Evolutionary conservation across 2,329 filamentous ascomycete species (phyloP).

Genomic region (Fusarium veterinarium): DNA sequence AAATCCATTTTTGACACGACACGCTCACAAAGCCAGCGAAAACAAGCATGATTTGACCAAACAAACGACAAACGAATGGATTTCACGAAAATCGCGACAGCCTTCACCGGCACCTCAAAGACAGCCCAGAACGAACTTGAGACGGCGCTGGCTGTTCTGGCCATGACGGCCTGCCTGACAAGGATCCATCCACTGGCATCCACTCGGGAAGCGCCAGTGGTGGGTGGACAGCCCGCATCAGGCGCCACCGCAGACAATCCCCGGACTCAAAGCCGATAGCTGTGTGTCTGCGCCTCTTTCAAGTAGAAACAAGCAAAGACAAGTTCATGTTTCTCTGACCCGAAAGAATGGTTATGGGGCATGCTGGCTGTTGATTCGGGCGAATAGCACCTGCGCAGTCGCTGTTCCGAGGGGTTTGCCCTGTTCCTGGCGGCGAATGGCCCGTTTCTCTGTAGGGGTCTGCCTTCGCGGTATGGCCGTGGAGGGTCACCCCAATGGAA

Average conservation of each 20-base stretch:
- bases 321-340: constrained; percentile 23
- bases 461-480: constrained; percentile 26
- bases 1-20: constrained; percentile 4
- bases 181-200: constrained; percentile 44
- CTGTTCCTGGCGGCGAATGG: constrained; percentile 31
- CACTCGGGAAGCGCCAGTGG: constrained; percentile 47
- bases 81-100: constrained; percentile 26
- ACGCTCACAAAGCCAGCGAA: constrained; percentile 11
- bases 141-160: constrained; percentile 45
- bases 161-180: constrained; percentile 45
- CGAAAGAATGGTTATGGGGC: neutral
- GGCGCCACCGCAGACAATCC: constrained; percentile 46
- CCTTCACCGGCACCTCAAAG: constrained; percentile 26
- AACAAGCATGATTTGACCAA: constrained; percentile 1
- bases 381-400: neutral
- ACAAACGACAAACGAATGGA: constrained; percentile 10
- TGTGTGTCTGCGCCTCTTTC: constrained; percentile 41
- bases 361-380: neutral
- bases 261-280: constrained; percentile 44
- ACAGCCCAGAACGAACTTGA: constrained; percentile 38
- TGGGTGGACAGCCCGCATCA: constrained; percentile 46
- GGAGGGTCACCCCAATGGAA: constrained; percentile 15
- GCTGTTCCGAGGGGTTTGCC: constrained; percentile 5
- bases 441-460: constrained; percentile 30
- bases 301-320: constrained; percentile 26